phyloP scores from a whole-genome alignment of 2,329 filamentous ascomycete genomes.

The Penicillium concentricum region DNA sequence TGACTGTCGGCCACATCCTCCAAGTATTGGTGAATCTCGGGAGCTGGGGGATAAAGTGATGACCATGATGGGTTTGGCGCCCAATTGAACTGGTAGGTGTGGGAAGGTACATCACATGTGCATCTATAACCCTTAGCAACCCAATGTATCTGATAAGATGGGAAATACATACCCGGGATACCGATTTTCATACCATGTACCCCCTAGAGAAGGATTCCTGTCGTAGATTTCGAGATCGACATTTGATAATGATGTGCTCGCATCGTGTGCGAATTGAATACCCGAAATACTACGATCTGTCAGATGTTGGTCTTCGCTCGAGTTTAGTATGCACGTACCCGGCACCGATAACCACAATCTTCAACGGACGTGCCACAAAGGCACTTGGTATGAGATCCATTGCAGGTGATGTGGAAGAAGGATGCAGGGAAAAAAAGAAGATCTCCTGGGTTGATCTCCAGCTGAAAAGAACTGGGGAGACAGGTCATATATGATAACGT shows the following conservation, averaged over 20 bases:
- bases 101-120: constrained; percentile 33
- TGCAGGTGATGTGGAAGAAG: neutral
- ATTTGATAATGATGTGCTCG: neutral
- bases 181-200: constrained; percentile 31
- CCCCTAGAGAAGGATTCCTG: constrained; percentile 31
- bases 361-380: constrained; percentile 5
- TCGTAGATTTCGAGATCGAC: constrained; percentile 11
- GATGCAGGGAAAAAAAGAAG: neutral
- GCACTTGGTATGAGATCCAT: constrained; percentile 7
- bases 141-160: neutral
- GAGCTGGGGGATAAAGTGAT: constrained; percentile 3
- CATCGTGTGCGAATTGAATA: constrained; percentile 10
- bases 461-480: neutral
- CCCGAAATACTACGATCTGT: constrained; percentile 3
- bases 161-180: constrained; percentile 22
- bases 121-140: constrained; percentile 13
- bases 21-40: constrained; percentile 7
- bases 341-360: constrained; percentile 10
- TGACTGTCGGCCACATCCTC: constrained; percentile 8
- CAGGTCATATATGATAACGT: neutral
- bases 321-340: constrained; percentile 1
- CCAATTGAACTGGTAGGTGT: constrained; percentile 35
- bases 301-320: neutral
- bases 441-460: too few relatives aligned
- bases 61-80: constrained; percentile 9